A percentile compares a stretch with the other conserved stretches of the same genome.
Evolutionary conservation across 2,329 filamentous ascomycete species (phyloP).

Genomic region (Catunica adiposa): DNA sequence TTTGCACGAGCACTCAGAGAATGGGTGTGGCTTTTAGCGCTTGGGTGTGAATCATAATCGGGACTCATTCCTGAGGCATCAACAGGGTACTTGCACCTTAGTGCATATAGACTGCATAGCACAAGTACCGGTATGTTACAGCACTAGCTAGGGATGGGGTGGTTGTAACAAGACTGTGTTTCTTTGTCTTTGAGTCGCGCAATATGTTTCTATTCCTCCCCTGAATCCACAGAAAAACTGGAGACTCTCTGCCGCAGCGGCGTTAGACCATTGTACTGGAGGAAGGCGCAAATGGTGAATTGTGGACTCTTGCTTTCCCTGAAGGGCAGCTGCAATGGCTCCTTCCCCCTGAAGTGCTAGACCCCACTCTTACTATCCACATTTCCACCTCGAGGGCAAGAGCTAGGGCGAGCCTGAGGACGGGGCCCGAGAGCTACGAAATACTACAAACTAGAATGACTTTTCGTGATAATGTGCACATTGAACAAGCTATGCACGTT

Average conservation of each 20-base stretch:
- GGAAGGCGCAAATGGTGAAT: background rate
- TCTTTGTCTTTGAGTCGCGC: background rate
- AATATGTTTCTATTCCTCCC: background rate
- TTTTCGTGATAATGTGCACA: too few species aligned
- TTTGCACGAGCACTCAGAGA: slow-evolving; percentile 3
- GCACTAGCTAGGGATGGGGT: background rate
- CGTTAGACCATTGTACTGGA: background rate
- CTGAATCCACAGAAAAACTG: slow-evolving; percentile 8
- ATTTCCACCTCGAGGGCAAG: background rate
- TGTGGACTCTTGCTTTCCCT: slow-evolving; percentile 1
- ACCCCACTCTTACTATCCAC: background rate
- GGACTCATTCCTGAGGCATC: slow-evolving; percentile 9
- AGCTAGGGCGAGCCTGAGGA: background rate
- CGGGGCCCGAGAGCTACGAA: background rate
- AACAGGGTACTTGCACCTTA: slow-evolving; percentile 8
- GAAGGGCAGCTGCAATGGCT: background rate
- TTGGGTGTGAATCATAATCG: background rate
- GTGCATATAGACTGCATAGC: background rate
- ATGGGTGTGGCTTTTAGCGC: slow-evolving; percentile 3
- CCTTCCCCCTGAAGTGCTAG: background rate
- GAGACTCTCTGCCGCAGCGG: background rate
- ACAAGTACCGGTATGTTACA: slow-evolving; percentile 8
- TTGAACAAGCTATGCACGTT: too few species aligned
- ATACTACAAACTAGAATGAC: too few species aligned
- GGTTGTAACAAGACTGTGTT: slow-evolving; percentile 5